These are phyloP conservation scores for Wickerhamiella infanticola DNA, from an alignment of 1,139 yeast genomes.

Conservation along the genomic window DNA sequence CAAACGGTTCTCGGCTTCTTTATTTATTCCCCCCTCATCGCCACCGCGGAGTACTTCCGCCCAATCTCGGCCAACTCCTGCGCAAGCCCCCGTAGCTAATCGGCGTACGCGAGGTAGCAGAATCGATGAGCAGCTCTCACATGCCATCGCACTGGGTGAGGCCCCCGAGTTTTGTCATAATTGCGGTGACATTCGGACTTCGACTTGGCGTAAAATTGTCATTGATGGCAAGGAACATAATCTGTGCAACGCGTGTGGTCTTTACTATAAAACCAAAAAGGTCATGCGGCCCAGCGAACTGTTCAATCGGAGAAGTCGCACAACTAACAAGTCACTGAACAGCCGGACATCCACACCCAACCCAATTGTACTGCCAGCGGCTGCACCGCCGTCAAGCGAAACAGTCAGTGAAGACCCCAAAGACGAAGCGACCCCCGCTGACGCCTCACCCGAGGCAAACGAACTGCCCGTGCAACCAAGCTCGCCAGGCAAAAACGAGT, in stretches of 20 bases:
- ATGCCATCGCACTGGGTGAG: conserved; percentile 5
- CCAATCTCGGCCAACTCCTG: neutral
- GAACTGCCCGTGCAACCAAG: neutral
- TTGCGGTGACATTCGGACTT: conserved; percentile 24
- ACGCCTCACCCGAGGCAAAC: neutral
- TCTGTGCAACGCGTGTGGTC: conserved; percentile 27
- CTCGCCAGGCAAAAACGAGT: neutral
- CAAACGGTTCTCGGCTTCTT: neutral
- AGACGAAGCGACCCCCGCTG: neutral
- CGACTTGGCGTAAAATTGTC: conserved; percentile 24
- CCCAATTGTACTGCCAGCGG: neutral
- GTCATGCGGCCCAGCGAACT: conserved; percentile 22
- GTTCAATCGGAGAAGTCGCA: conserved; percentile 16
- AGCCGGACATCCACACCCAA: neutral
- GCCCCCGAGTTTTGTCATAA: conserved; percentile 20
- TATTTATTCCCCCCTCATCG: conserved; percentile 1
- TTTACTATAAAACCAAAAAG: conserved; percentile 21
- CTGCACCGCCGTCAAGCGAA: neutral
- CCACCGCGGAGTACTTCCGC: neutral
- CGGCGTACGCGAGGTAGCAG: neutral
- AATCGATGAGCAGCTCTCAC: neutral
- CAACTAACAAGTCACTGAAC: too few relatives aligned
- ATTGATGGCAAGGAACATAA: conserved; percentile 13
- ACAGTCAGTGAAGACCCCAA: neutral
- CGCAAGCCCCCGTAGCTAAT: neutral